Conservation (phyloP, 352 stramenopile species). For the Phytopythium chamaehyphon region DNA sequence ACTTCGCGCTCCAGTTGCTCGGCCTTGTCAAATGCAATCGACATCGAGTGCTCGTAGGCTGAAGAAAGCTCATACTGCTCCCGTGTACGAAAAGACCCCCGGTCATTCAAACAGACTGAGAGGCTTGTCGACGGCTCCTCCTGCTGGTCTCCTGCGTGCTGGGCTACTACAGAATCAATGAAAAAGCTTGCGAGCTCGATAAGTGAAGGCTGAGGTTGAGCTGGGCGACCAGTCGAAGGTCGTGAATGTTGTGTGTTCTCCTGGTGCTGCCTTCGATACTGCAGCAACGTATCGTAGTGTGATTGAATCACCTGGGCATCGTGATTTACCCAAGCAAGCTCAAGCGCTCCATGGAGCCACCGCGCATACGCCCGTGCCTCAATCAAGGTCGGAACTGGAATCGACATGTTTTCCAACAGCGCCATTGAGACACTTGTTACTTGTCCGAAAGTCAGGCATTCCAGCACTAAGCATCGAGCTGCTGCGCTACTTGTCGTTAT, state of each 20-base stretch:
- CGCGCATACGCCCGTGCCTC: not conserved
- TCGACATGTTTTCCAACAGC: too few relatives aligned
- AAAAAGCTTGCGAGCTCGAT: conserved; percentile 2
- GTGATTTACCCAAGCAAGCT: conserved; percentile 38
- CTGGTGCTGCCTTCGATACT: conserved; percentile 24
- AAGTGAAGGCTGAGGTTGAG: not conserved
- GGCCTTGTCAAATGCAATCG: not conserved
- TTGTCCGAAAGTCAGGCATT: not conserved
- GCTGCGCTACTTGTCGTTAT: not conserved
- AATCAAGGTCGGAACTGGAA: not conserved
- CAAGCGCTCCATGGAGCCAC: conserved; percentile 36
- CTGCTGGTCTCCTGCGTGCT: too few relatives aligned
- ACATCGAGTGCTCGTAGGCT: not conserved
- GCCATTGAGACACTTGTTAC: not conserved
- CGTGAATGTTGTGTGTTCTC: conserved; percentile 9
- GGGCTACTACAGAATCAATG: not conserved
- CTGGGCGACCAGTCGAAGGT: too few relatives aligned
- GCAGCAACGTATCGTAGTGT: conserved; percentile 43
- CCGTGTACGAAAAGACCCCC: too few relatives aligned
- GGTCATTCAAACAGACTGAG: too few relatives aligned
- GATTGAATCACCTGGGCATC: conserved; percentile 35
- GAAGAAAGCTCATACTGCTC: not conserved
- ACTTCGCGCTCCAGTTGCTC: not conserved
- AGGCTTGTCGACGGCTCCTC: too few relatives aligned
- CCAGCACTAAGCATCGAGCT: not conserved